These are phyloP conservation scores for Cytospora piceicola DNA, from an alignment of 2,329 filamentous ascomycete genomes.

Conservation along the genomic window DNA sequence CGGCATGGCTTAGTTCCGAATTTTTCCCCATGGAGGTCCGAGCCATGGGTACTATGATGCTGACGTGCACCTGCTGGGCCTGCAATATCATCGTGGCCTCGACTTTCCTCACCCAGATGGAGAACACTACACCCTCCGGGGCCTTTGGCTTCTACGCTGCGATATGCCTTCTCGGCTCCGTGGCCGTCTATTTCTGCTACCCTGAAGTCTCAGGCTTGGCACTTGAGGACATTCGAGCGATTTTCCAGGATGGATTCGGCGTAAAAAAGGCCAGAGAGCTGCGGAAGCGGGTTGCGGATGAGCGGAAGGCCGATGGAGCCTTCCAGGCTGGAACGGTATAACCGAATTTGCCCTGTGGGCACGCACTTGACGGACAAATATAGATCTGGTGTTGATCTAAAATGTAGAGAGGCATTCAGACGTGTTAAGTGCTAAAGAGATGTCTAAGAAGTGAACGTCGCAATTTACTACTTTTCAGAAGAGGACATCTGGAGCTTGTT, in stretches of 20 bases:
- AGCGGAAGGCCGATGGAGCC: not conserved
- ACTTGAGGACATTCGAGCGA: conserved; percentile 51
- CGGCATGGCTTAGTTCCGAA: conserved; percentile 48
- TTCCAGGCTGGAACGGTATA: not conserved
- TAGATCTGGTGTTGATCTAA: too few species aligned
- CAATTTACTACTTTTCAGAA: too few species aligned
- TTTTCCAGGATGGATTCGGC: conserved; percentile 50
- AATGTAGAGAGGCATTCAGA: too few species aligned
- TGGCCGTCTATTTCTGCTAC: conserved; percentile 51
- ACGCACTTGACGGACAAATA: too few species aligned
- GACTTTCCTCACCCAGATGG: conserved; percentile 52
- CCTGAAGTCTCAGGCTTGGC: conserved; percentile 55
- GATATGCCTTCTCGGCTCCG: conserved; percentile 50
- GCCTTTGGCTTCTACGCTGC: conserved; percentile 54
- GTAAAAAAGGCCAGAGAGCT: conserved; percentile 42
- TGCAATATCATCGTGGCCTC: conserved; percentile 50
- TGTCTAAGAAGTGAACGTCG: too few species aligned
- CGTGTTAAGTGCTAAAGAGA: too few species aligned
- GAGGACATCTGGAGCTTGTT: too few species aligned
- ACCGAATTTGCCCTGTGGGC: too few species aligned
- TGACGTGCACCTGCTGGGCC: conserved; percentile 47
- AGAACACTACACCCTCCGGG: conserved; percentile 48
- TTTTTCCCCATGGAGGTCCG: conserved; percentile 51
- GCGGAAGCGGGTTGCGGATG: conserved; percentile 30
- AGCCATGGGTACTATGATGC: conserved; percentile 48